phyloP scores from a whole-genome alignment of 2,329 filamentous ascomycete genomes.

The Beauveria sp. region DNA sequence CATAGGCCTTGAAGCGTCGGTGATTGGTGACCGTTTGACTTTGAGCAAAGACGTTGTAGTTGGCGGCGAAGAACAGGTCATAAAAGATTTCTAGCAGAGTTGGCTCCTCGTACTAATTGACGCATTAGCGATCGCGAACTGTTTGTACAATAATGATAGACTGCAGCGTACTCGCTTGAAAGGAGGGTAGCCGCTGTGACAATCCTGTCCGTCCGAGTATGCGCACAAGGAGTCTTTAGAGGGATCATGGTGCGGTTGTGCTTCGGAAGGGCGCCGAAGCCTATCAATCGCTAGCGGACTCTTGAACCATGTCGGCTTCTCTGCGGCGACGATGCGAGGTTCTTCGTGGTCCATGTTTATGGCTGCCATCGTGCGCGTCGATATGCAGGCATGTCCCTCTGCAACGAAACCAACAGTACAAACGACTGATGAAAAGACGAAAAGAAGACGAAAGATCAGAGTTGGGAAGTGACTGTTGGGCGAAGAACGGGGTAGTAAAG shows the following conservation, averaged over 20 bases:
- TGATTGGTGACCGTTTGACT: constrained; percentile 24
- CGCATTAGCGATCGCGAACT: neutral
- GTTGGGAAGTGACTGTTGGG: no score
- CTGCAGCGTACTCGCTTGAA: neutral
- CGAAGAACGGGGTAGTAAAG: no score
- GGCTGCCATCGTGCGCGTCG: neutral
- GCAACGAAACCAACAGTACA: neutral
- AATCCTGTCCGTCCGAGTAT: neutral
- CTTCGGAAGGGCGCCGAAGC: neutral
- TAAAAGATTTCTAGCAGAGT: constrained; percentile 31
- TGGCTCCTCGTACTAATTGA: constrained; percentile 23
- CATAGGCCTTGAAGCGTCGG: constrained; percentile 25
- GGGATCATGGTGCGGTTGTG: neutral
- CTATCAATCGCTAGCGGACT: constrained; percentile 3
- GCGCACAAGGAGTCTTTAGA: neutral
- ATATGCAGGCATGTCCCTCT: neutral
- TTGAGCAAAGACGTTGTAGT: constrained; percentile 50
- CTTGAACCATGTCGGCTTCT: constrained; percentile 8
- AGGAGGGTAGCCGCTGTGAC: neutral
- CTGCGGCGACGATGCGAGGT: neutral
- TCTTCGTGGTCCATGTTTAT: constrained; percentile 6
- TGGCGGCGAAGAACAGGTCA: constrained; percentile 43
- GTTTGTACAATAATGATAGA: no score
- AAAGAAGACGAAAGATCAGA: neutral
- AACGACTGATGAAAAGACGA: neutral